Conservation (phyloP, 2,329 filamentous ascomycete genomes). For the Diaporthe citrichinensis region DNA sequence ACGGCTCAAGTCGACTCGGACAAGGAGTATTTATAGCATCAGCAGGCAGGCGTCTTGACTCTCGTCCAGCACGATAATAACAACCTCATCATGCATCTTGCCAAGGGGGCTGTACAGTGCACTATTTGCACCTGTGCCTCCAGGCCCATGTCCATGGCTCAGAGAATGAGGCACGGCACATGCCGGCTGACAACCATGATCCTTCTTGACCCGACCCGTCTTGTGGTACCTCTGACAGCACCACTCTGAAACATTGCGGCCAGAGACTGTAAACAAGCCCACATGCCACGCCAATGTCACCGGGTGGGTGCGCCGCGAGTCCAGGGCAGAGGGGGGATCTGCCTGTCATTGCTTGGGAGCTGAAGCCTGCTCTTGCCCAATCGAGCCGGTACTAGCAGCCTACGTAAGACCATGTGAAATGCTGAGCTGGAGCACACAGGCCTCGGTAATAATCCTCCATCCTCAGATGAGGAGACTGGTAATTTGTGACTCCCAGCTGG, state of each 20-base stretch:
- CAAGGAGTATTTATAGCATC: slow-evolving; percentile 27
- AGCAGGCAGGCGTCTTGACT: slow-evolving; percentile 23
- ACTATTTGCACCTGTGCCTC: slow-evolving; percentile 10
- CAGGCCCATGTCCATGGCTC: slow-evolving; percentile 13
- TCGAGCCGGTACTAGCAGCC: not conserved
- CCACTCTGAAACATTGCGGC: slow-evolving; percentile 26
- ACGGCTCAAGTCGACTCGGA: slow-evolving; percentile 16
- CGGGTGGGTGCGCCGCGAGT: not conserved
- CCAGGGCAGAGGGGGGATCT: not conserved
- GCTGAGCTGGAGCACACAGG: not conserved
- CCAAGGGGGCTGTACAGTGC: slow-evolving; percentile 34
- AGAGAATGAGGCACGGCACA: slow-evolving; percentile 14
- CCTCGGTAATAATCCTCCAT: slow-evolving; percentile 5
- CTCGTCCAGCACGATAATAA: slow-evolving; percentile 15
- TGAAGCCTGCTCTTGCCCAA: slow-evolving; percentile 8
- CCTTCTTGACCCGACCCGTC: slow-evolving; percentile 22
- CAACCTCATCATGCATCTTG: slow-evolving; percentile 21
- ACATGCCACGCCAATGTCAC: not conserved
- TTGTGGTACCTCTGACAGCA: slow-evolving; percentile 26
- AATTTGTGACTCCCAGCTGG: slow-evolving; percentile 25
- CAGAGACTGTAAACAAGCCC: slow-evolving; percentile 26
- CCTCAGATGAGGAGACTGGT: not conserved
- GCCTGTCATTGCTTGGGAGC: not conserved
- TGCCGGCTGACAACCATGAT: slow-evolving; percentile 30
- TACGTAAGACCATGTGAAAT: not conserved